Evolutionary conservation across 2,329 filamentous ascomycete species (phyloP).

Genomic region (Stagonosporopsis cucurbitacearum): DNA sequence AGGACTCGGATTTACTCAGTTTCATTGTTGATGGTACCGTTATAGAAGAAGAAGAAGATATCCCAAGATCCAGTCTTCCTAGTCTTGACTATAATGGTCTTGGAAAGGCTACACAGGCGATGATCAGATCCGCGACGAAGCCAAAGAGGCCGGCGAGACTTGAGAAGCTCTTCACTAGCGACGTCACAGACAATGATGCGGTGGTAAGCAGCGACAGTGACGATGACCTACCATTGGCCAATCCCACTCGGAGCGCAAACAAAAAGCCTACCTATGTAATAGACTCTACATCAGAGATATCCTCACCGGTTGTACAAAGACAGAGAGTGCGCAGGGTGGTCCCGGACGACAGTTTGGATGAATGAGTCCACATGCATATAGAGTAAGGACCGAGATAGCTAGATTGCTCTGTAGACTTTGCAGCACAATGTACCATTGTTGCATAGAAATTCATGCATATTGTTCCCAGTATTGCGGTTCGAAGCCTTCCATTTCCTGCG

Average conservation of each 20-base stretch:
- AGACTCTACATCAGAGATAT: slow-evolving; percentile 34
- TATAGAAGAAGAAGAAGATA: slow-evolving; percentile 36
- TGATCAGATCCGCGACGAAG: slow-evolving; percentile 32
- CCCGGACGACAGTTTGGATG: slow-evolving; percentile 44
- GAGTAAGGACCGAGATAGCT: neutral
- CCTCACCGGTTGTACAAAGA: slow-evolving; percentile 29
- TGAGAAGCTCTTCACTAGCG: slow-evolving; percentile 47
- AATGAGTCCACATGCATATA: slow-evolving; percentile 14
- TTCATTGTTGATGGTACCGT: slow-evolving; percentile 56
- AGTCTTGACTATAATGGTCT: slow-evolving; percentile 35
- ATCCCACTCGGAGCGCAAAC: slow-evolving; percentile 12
- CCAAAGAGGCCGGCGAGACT: slow-evolving; percentile 28
- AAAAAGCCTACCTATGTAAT: slow-evolving; percentile 29
- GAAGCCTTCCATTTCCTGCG: slow-evolving; percentile 50
- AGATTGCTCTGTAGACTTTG: neutral
- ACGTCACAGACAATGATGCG: slow-evolving; percentile 41
- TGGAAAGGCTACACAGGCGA: slow-evolving; percentile 44
- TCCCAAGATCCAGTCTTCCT: slow-evolving; percentile 44
- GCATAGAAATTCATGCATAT: slow-evolving; percentile 26
- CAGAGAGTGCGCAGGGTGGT: slow-evolving; percentile 40
- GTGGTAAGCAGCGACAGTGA: slow-evolving; percentile 47
- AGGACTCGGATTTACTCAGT: slow-evolving; percentile 54
- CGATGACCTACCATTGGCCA: slow-evolving; percentile 29
- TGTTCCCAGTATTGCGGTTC: slow-evolving; percentile 52
- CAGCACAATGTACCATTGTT: neutral